Evolutionary conservation across 768 basidiomycete genomes (phyloP).

Genomic region (Podaxis sp.): DNA sequence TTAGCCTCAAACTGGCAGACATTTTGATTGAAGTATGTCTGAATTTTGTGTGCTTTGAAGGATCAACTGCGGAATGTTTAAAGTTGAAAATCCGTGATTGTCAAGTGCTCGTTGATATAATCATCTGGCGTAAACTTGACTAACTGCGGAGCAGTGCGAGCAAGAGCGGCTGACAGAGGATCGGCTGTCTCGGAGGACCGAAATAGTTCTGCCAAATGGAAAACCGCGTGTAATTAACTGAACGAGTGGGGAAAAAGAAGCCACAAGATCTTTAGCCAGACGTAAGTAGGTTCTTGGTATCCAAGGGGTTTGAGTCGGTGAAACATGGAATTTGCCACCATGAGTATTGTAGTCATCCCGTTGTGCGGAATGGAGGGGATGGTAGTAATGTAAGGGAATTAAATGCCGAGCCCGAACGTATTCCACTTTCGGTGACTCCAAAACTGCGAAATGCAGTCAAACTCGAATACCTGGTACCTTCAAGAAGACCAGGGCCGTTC

Average conservation of each 20-base stretch:
- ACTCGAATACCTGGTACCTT: background rate
- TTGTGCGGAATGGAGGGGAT: background rate
- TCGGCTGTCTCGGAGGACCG: constrained; percentile 2
- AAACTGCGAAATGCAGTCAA: background rate
- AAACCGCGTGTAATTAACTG: background rate
- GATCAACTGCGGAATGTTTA: constrained; percentile 1
- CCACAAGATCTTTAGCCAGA: background rate
- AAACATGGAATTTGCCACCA: background rate
- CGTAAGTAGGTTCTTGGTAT: constrained; percentile 4
- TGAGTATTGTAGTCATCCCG: background rate
- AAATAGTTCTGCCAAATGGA: constrained; percentile 2
- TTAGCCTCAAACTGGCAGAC: background rate
- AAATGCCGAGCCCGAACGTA: too few relatives aligned
- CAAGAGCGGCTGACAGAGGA: background rate
- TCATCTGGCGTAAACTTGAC: background rate
- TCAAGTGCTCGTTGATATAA: background rate
- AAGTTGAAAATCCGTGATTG: background rate
- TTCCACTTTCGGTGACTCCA: background rate
- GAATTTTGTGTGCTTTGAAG: background rate
- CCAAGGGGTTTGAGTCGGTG: constrained; percentile 4
- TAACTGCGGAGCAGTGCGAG: background rate
- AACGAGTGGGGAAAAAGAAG: background rate
- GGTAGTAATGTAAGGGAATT: too few relatives aligned
- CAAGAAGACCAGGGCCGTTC: background rate
- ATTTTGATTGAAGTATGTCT: background rate